Percentiles rank a stretch among this genome's conserved stretches.
These are phyloP conservation scores for Cladophialophora chaetospira DNA, from an alignment of 2,329 filamentous ascomycete species.

Conservation along the genomic window DNA sequence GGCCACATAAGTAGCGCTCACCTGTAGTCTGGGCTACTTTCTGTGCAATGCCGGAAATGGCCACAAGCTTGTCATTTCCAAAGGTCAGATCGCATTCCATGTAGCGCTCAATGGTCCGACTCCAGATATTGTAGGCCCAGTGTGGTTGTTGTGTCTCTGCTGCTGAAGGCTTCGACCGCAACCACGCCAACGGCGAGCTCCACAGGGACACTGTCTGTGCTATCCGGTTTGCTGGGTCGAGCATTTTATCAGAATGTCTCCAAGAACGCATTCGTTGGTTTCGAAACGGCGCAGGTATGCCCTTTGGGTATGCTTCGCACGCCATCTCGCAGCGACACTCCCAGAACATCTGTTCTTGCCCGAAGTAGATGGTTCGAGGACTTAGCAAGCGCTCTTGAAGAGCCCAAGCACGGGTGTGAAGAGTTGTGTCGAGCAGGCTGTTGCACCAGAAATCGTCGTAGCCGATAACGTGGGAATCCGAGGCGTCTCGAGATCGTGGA, in stretches of 20 bases:
- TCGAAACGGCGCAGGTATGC: slow-evolving; percentile 15
- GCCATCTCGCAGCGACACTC: slow-evolving; percentile 20
- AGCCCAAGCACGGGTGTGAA: slow-evolving; percentile 20
- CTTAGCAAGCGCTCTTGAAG: slow-evolving; percentile 23
- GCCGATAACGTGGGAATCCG: slow-evolving; percentile 12
- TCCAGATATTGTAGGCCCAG: slow-evolving; percentile 2
- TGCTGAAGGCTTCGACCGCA: neutral
- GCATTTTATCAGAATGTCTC: slow-evolving; percentile 5
- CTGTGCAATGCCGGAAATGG: slow-evolving; percentile 10
- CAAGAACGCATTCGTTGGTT: slow-evolving; percentile 12
- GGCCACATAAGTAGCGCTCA: slow-evolving; percentile 2
- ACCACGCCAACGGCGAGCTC: neutral
- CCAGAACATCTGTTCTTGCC: slow-evolving; percentile 22
- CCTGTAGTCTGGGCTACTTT: slow-evolving; percentile 3
- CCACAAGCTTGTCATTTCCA: slow-evolving; percentile 6
- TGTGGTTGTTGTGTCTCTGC: neutral
- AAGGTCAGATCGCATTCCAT: slow-evolving; percentile 12
- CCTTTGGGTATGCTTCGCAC: slow-evolving; percentile 22
- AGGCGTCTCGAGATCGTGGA: neutral
- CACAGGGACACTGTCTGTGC: neutral
- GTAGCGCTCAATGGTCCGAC: slow-evolving; percentile 2
- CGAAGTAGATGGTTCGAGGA: slow-evolving; percentile 24
- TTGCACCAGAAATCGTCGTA: slow-evolving; percentile 23
- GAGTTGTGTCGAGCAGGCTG: slow-evolving; percentile 15
- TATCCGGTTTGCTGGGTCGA: too few species aligned